These are phyloP conservation scores for Didymella arachidicola DNA, from an alignment of 2,329 filamentous ascomycete genomes.

Conservation along the genomic window DNA sequence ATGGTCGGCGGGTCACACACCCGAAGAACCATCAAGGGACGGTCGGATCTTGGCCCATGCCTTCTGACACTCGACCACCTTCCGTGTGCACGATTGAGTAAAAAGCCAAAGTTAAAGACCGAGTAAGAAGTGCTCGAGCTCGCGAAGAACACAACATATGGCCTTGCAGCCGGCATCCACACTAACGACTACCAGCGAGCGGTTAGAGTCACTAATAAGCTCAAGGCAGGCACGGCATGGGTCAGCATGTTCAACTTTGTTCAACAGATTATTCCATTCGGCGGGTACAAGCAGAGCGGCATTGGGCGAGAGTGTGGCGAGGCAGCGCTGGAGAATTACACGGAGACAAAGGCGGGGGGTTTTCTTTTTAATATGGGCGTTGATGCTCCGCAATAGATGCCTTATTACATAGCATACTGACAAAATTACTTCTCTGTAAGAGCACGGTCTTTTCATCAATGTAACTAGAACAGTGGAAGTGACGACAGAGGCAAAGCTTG, in stretches of 20 bases:
- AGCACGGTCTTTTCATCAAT: too few relatives aligned
- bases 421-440: too few relatives aligned
- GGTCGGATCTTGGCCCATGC: neutral
- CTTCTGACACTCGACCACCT: neutral
- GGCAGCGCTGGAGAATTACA: constrained; percentile 55
- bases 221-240: constrained; percentile 48
- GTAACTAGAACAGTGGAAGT: too few relatives aligned
- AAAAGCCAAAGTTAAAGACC: constrained; percentile 43
- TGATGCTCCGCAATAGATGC: constrained; percentile 16
- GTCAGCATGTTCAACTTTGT: constrained; percentile 41
- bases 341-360: constrained; percentile 44
- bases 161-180: constrained; percentile 50
- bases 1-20: neutral
- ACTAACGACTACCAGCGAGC: constrained; percentile 52
- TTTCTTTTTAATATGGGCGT: constrained; percentile 21
- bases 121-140: constrained; percentile 51
- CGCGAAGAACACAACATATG: constrained; percentile 51
- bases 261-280: constrained; percentile 15
- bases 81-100: neutral
- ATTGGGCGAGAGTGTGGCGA: constrained; percentile 57
- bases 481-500: too few relatives aligned
- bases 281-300: constrained; percentile 45
- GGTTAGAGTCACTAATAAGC: constrained; percentile 42
- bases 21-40: neutral
- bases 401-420: too few relatives aligned